phyloP scores from a whole-genome alignment of 2,329 filamentous ascomycete genomes.

The Sporothrix brasiliensis region DNA sequence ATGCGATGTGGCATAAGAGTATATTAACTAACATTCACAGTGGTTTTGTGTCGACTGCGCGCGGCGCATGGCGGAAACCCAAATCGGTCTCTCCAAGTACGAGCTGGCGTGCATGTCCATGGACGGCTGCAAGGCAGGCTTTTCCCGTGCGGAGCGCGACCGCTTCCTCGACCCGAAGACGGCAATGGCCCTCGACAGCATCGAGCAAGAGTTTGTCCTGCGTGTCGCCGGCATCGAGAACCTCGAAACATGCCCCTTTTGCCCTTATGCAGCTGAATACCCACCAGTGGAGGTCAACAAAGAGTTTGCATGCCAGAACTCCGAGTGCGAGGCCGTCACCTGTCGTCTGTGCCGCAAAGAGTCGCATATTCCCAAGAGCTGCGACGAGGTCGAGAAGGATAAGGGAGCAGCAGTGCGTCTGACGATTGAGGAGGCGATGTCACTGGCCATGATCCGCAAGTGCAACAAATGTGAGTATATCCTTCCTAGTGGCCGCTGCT shows the following conservation, averaged over 20 bases:
- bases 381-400: slow-evolving; percentile 66
- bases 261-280: slow-evolving; percentile 76
- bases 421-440: slow-evolving; percentile 81
- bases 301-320: slow-evolving; percentile 72
- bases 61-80: slow-evolving; percentile 64
- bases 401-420: slow-evolving; percentile 64
- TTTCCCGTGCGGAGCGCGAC: slow-evolving; percentile 58
- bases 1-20: neutral
- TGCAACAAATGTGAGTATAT: slow-evolving; percentile 65
- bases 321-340: slow-evolving; percentile 64
- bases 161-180: slow-evolving; percentile 62
- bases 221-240: slow-evolving; percentile 71
- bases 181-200: slow-evolving; percentile 64
- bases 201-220: slow-evolving; percentile 72
- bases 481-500: neutral
- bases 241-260: slow-evolving; percentile 78
- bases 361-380: slow-evolving; percentile 73
- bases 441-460: slow-evolving; percentile 71
- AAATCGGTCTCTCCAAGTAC: slow-evolving; percentile 71
- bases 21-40: slow-evolving; percentile 36
- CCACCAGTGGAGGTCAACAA: slow-evolving; percentile 67
- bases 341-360: slow-evolving; percentile 69
- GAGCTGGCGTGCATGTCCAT: slow-evolving; percentile 71
- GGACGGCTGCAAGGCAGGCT: slow-evolving; percentile 65
- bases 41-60: slow-evolving; percentile 73